Base-by-base conservation (phyloP, 805 yeast genomes). In the Yarrowia sp. region DNA sequence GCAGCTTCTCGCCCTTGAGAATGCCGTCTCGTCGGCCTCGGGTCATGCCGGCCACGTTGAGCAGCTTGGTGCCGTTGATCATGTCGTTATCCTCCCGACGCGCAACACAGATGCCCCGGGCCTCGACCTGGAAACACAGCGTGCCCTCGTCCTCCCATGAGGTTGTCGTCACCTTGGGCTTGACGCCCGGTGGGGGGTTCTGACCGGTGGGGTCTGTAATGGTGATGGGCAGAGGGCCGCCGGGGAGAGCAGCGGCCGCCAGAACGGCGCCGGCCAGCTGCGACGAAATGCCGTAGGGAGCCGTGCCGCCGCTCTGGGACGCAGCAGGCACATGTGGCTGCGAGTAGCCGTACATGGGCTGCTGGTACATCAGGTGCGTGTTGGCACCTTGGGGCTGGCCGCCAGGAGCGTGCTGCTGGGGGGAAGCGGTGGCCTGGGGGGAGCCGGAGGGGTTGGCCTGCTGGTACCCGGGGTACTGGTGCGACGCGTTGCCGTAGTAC, bases 121-220 rank as follows among this genome's bases (percentile, higher is more conserved):
- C 93, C 74, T 90, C 95, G 40, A 90, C 94, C 78, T 90, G 95
- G 80, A 90, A 90, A 76, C 95, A 90, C 66, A 90, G 78, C 0
- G 96, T 90, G 73, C 89, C 88, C 75, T 90, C 96, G 76, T 90
- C 96, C 75, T 90, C 95, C 97, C 97, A 90, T 85, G 89, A 85
- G n/a, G 95, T 90, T 26, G 95, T 89, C 66, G 92, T 89, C 66
- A 90, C 91, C 70, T 85, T 79, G 65, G 88, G 87, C 75, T 83
- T 82, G 71, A 74, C 73, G 12, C 78, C 76, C 63, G 82, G 79
- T 66, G 82, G 79, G 22, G 80, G 79, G 45, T 73, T 74, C 72
- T 78, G 80, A 53, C 80, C 80, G 7, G 78, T 77, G 35, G 80
- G 79, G 70, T 78, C 80, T 8, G 80, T 78, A 46, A 78, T 75